These are phyloP conservation scores for Hypoxylon cercidicola DNA, from an alignment of 495 filamentous ascomycete genomes.

Conservation along the genomic window DNA sequence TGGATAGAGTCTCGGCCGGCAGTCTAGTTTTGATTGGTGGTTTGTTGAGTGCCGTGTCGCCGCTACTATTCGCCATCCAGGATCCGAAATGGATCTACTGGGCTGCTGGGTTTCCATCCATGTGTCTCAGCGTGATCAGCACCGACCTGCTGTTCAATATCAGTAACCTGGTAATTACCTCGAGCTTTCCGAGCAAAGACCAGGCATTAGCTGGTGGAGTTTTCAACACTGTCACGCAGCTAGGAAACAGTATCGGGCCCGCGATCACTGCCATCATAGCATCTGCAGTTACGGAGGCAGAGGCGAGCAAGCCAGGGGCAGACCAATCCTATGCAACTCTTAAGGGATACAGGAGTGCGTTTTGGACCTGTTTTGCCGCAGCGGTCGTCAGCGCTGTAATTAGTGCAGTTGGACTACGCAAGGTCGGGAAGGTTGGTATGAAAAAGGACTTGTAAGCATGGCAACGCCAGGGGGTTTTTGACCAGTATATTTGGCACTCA, in stretches of 20 bases:
- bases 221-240: constrained; percentile 71
- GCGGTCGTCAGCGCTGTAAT: constrained; percentile 54
- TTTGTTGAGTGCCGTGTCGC: constrained; percentile 56
- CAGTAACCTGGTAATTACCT: constrained; percentile 68
- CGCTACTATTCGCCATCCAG: constrained; percentile 65
- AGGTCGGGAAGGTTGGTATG: constrained; percentile 63
- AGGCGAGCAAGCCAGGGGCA: constrained; percentile 12
- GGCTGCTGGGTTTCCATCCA: constrained; percentile 62
- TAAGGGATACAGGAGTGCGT: constrained; percentile 68
- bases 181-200: constrained; percentile 65
- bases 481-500: too few species aligned
- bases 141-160: constrained; percentile 70
- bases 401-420: constrained; percentile 57
- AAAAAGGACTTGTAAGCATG: constrained; percentile 53
- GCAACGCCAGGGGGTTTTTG: too few species aligned
- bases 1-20: constrained; percentile 63
- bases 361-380: constrained; percentile 67
- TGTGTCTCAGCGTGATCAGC: constrained; percentile 62
- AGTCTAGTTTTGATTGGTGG: constrained; percentile 58
- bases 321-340: constrained; percentile 52
- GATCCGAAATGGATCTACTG: constrained; percentile 65
- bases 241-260: constrained; percentile 68
- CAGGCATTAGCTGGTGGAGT: constrained; percentile 72
- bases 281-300: constrained; percentile 55
- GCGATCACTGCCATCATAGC: constrained; percentile 67